Percentiles rank a stretch among this genome's conserved stretches.
Conservation (phyloP, 2,329 filamentous ascomycete species). For the Colletotrichum caudatum region DNA sequence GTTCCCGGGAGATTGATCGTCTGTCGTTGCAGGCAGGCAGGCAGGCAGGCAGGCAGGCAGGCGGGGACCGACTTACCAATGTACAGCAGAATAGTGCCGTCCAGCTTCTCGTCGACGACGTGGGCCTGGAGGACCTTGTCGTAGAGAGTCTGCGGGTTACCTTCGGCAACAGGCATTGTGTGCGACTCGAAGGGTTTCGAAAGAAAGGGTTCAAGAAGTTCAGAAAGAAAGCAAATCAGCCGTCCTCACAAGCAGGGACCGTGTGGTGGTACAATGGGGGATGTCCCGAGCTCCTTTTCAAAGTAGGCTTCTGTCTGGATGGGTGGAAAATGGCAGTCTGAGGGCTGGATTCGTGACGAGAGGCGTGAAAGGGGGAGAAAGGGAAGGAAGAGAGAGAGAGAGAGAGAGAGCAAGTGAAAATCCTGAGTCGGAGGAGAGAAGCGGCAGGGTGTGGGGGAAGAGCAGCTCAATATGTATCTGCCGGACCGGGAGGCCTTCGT, state of each 20-base stretch:
- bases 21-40: neutral
- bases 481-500: constrained; percentile 40
- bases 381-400: constrained; percentile 13
- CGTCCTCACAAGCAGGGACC: constrained; percentile 18
- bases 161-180: constrained; percentile 81
- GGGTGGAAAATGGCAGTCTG: neutral
- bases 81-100: constrained; percentile 92
- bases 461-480: constrained; percentile 41
- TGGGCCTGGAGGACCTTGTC: constrained; percentile 98
- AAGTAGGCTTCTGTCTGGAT: neutral
- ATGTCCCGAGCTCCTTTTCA: constrained; percentile 8
- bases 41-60: too few species aligned
- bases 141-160: constrained; percentile 86
- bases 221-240: constrained; percentile 14
- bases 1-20: neutral
- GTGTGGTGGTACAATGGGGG: neutral
- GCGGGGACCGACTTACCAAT: constrained; percentile 73
- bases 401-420: constrained; percentile 32
- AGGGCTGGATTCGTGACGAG: constrained; percentile 25
- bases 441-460: constrained; percentile 37
- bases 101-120: constrained; percentile 93
- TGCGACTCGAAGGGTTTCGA: constrained; percentile 24
- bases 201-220: neutral
- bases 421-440: constrained; percentile 28
- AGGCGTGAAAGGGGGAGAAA: constrained; percentile 17